Conservation (phyloP, 1,139 yeast species). For the Suhomyces atakaporum region DNA sequence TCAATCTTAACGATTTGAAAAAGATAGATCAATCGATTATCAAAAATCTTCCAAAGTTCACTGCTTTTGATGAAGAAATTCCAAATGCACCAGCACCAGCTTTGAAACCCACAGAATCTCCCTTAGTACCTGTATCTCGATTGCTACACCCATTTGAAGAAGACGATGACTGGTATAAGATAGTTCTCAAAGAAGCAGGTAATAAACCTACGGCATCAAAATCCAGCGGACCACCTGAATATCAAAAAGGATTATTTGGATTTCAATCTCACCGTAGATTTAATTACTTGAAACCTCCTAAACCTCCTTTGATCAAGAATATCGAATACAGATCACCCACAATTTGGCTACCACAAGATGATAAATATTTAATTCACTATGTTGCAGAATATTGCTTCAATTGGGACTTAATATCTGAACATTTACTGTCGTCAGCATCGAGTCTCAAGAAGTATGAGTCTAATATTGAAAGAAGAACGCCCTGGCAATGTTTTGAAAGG, state of each 20-base stretch:
- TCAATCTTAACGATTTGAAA: conserved; percentile 54
- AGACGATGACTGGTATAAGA: conserved; percentile 63
- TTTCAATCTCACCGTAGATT: conserved; percentile 61
- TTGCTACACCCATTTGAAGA: conserved; percentile 63
- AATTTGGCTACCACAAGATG: conserved; percentile 95
- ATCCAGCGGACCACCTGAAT: conserved; percentile 35
- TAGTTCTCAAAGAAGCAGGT: conserved; percentile 53
- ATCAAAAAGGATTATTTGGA: conserved; percentile 61
- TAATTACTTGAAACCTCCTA: conserved; percentile 74
- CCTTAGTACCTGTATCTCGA: conserved; percentile 59
- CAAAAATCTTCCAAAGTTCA: conserved; percentile 54
- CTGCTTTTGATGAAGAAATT: conserved; percentile 48
- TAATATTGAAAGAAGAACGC: conserved; percentile 90
- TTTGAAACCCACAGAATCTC: conserved; percentile 23
- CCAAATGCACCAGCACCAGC: conserved; percentile 15
- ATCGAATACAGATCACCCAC: conserved; percentile 85
- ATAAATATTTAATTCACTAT: conserved; percentile 71
- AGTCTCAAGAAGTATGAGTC: conserved; percentile 67
- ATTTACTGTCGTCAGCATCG: conserved; percentile 63
- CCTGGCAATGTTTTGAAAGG: conserved; percentile 98
- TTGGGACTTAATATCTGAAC: conserved; percentile 90
- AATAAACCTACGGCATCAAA: conserved; percentile 16
- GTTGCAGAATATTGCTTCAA: conserved; percentile 89
- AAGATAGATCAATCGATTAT: conserved; percentile 56
- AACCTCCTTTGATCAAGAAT: conserved; percentile 80